phyloP scores from a whole-genome alignment of 106 monocot species.

The Dendrobium officinale region DNA sequence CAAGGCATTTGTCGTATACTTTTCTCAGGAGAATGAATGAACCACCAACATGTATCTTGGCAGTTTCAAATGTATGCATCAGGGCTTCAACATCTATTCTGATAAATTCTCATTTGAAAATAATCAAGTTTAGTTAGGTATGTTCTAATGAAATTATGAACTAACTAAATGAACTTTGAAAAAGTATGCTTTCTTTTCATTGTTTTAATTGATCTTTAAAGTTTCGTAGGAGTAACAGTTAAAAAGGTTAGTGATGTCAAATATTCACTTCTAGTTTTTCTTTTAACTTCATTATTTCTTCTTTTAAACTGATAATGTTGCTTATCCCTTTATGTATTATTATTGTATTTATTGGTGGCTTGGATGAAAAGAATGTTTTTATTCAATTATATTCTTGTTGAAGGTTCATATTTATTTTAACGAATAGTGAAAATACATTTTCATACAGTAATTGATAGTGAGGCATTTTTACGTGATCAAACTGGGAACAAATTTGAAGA shows the following conservation, averaged over 20 bases:
- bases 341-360: not conserved
- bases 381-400: not conserved
- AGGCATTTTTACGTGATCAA: not conserved
- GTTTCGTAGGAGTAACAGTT: not conserved
- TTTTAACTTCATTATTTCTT: not conserved
- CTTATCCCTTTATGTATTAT: not conserved
- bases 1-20: conserved; percentile 3
- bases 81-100: conserved; percentile 4
- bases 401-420: not conserved
- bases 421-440: not conserved
- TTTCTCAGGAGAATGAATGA: conserved; percentile 1
- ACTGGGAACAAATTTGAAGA: not conserved
- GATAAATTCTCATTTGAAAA: conserved; percentile 8
- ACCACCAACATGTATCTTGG: conserved; percentile 6
- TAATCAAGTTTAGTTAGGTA: conserved; percentile 4
- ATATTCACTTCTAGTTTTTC: not conserved
- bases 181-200: not conserved
- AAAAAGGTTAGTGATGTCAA: not conserved
- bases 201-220: not conserved
- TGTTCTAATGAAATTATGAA: not conserved
- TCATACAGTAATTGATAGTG: not conserved
- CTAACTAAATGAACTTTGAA: not conserved
- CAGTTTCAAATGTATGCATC: conserved; percentile 31
- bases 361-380: not conserved
- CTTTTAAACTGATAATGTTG: not conserved